Base-by-base conservation (phyloP, 768 basidiomycete species). In the Exidia glandulosa region DNA sequence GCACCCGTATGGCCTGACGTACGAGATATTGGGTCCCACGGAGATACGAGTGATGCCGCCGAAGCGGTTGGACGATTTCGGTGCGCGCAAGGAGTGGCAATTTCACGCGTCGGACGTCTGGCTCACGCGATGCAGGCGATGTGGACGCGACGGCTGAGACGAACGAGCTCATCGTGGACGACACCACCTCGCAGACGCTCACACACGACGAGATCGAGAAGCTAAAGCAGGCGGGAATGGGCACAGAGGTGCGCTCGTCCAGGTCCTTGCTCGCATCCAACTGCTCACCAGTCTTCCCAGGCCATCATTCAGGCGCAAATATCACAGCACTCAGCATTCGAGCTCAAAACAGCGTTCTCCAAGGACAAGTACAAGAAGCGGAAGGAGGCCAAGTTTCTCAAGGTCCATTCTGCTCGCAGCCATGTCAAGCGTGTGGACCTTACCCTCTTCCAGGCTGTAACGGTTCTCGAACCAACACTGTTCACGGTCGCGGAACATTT, bases 331-430 rank as follows among this genome's bases (percentile, higher is more conserved):
- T 86, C 89, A 32, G 89, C 90, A 66, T 99, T 89, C 70, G 84
- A 85, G 12, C 76, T 98, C 56, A 98, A 98, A 73, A 98, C 94
- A 1, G 96, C 95, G 72, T 98, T 94, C 72, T 94, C 90, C 73
- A 98, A 99, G 73, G 94, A 98, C 68, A 99, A 99, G 70, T 99
- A 97, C 73, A 88, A 83, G 71, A 95, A 94, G 71, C 80, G 92
- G 37, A 99, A 99, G 72, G 91, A 94, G 74, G 93, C 90, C 60
- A 99, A 98, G 94, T 95, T n/a, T 68, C 64, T 85, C 65, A 1
- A 12, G 52, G 6, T 37, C 23, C 23, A 56, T 41, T 32, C n/a
- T n/a, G n/a, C 12, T 52, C 3, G 6, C 34, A 34, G 2, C 70
- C 16, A 3, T 16, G 30, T 45, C 32, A 45, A 16, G 30, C 36